Evolutionary conservation across 2,329 filamentous ascomycete genomes (phyloP).

Genomic region (Phaeosphaeriaceae sp.): DNA sequence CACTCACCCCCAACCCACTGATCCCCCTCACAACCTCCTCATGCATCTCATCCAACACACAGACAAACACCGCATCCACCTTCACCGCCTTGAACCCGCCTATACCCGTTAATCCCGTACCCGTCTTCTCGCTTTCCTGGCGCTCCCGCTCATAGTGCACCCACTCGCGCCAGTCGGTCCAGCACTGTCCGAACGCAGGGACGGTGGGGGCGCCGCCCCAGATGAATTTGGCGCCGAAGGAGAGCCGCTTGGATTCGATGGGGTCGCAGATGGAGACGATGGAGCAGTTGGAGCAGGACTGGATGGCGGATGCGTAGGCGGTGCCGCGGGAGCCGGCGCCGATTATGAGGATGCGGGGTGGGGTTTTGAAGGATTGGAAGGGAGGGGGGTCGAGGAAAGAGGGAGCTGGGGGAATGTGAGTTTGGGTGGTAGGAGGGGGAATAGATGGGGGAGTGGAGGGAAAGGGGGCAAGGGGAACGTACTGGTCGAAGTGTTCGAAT

Average conservation of each 20-base stretch:
- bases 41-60: slow-evolving; percentile 88
- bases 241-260: slow-evolving; percentile 74
- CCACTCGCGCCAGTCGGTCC: slow-evolving; percentile 77
- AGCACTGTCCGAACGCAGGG: slow-evolving; percentile 69
- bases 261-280: slow-evolving; percentile 85
- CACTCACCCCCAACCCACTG: slow-evolving; percentile 73
- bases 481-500: background rate
- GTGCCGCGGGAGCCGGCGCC: slow-evolving; percentile 49
- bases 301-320: slow-evolving; percentile 41
- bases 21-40: slow-evolving; percentile 79
- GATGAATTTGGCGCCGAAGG: slow-evolving; percentile 75
- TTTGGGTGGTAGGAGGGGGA: background rate
- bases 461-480: too few species aligned
- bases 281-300: slow-evolving; percentile 56
- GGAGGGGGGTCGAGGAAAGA: slow-evolving; percentile 23
- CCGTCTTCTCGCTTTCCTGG: slow-evolving; percentile 54
- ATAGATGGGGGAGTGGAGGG: too few species aligned
- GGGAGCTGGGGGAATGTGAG: background rate
- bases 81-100: slow-evolving; percentile 1
- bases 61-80: slow-evolving; percentile 69
- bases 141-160: slow-evolving; percentile 73
- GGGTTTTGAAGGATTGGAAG: slow-evolving; percentile 27
- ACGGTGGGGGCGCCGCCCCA: slow-evolving; percentile 61
- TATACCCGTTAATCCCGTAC: slow-evolving; percentile 30
- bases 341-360: slow-evolving; percentile 46